A percentile compares a stretch with the other conserved stretches of the same genome.
Evolutionary conservation across 257 asterid species (phyloP).

Genomic region (Gardenia jasminoides): DNA sequence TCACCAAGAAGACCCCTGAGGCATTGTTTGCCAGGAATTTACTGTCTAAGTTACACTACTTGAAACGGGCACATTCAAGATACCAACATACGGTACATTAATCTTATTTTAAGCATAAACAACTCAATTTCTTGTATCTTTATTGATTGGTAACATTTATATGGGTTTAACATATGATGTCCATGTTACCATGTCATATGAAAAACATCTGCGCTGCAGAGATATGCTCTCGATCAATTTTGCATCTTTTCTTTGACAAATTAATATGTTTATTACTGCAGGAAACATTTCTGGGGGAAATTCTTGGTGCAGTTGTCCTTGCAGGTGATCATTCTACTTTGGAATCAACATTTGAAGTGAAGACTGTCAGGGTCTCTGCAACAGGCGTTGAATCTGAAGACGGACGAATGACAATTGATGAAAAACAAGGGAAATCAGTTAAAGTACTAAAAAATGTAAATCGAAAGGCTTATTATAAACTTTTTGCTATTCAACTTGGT

Average conservation of each 20-base stretch:
- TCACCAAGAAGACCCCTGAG: conserved; percentile 60
- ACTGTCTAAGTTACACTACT: conserved; percentile 47
- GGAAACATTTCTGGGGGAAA: conserved; percentile 77
- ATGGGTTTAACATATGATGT: background rate
- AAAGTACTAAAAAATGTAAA: conserved; percentile 57
- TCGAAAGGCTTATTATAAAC: conserved; percentile 41
- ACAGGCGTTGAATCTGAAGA: conserved; percentile 56
- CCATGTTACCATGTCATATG: background rate
- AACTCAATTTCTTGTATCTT: background rate
- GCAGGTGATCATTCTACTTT: conserved; percentile 45
- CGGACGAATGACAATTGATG: conserved; percentile 42
- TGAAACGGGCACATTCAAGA: conserved; percentile 44
- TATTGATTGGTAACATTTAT: background rate
- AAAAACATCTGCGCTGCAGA: background rate
- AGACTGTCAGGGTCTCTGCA: conserved; percentile 43
- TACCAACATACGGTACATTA: conserved; percentile 64
- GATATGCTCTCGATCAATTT: background rate
- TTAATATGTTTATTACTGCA: conserved; percentile 8
- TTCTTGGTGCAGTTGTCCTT: conserved; percentile 69
- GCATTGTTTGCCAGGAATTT: conserved; percentile 42
- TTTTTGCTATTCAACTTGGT: conserved; percentile 54
- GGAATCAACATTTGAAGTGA: conserved; percentile 33
- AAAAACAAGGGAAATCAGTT: conserved; percentile 47
- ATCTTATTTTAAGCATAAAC: background rate
- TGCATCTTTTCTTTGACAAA: background rate